Base-by-base conservation (phyloP, 2,329 filamentous ascomycete genomes). In the Aspergillus sp. region DNA sequence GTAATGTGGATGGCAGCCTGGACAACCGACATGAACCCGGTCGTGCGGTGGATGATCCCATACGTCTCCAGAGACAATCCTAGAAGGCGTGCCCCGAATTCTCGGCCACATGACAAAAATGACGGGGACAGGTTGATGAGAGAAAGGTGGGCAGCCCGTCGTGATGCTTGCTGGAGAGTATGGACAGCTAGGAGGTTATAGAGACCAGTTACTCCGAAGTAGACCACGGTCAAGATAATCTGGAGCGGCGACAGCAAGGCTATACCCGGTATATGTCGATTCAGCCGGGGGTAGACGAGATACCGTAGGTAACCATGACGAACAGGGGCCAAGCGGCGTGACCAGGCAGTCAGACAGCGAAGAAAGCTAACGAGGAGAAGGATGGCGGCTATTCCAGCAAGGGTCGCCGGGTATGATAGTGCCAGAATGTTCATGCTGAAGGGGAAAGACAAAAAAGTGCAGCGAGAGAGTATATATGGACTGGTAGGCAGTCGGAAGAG, bases 1-100 rank as follows among this genome's bases (percentile, higher is more conserved):
- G 21, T 17, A 47, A 51, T 25, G 25, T 51, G 16, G 32, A 51
- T 29, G 7, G 43, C 34, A 9, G 43, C 49, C 32, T 51, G 21
- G 36, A 51, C 11, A 5, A 20, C 43, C 1, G 32, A 32, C 20
- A 51, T 19, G 9, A 51, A 47, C 5, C 34, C 43, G 5, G 49
- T 10, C 1, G 38, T 23, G 5, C 34, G 13, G 17, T 51, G 21
- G 14, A 51, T 34, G 4, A 51, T 46, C 4, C 44, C 11, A 16
- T 51, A 51, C 1, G 23, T 36, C 19, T 31, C 36, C n/a, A 45
- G 31, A 9, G 43, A 45, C 32, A 51, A 23, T 4, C 49, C 36
- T 2, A 51, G 20, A 10, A 51, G n/a, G 25, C 16, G n/a, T 1
- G 43, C 43, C 5, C 43, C 13, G 21, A 51, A 46, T n/a, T 51